These are phyloP conservation scores for Teratosphaeria viscida DNA, from an alignment of 2,329 filamentous ascomycete species.

Conservation along the genomic window DNA sequence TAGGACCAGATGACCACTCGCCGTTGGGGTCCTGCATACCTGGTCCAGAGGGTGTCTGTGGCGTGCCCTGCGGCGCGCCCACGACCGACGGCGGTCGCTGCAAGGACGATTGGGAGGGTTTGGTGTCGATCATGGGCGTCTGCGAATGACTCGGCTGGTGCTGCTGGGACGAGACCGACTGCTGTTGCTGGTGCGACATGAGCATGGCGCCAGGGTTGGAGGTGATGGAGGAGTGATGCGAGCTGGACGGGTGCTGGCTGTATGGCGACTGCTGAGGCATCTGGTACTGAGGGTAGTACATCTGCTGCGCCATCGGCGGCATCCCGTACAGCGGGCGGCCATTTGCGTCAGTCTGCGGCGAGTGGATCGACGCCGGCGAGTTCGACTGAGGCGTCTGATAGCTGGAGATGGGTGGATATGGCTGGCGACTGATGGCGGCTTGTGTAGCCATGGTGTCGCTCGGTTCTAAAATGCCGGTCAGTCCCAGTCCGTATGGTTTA, in stretches of 20 bases:
- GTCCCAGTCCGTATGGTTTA: slow-evolving; percentile 15
- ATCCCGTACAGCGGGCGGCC: slow-evolving; percentile 69
- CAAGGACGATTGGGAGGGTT: slow-evolving; percentile 7
- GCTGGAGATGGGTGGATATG: slow-evolving; percentile 65
- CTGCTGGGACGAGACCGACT: slow-evolving; percentile 1
- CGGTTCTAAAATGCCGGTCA: slow-evolving; percentile 58
- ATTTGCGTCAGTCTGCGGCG: slow-evolving; percentile 84
- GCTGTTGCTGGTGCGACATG: slow-evolving; percentile 42
- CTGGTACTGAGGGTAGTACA: slow-evolving; percentile 57
- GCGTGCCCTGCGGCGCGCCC: slow-evolving; percentile 14
- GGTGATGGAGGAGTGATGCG: slow-evolving; percentile 45
- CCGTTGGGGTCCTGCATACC: slow-evolving; percentile 12
- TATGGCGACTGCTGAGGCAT: slow-evolving; percentile 49
- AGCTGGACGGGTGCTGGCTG: slow-evolving; percentile 42
- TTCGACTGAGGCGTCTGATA: slow-evolving; percentile 95
- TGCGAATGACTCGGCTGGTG: slow-evolving; percentile 39
- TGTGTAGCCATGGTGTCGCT: slow-evolving; percentile 56
- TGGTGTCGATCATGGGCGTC: slow-evolving; percentile 11
- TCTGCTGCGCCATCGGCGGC: slow-evolving; percentile 68
- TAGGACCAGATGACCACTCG: slow-evolving; percentile 44
- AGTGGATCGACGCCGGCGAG: slow-evolving; percentile 86
- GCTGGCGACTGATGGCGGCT: slow-evolving; percentile 53
- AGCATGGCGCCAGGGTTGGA: slow-evolving; percentile 37
- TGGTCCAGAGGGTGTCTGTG: slow-evolving; percentile 22
- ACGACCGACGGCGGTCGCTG: slow-evolving; percentile 13